Base-by-base conservation (phyloP, 2,329 filamentous ascomycete genomes). In the Cercospora citrullina region DNA sequence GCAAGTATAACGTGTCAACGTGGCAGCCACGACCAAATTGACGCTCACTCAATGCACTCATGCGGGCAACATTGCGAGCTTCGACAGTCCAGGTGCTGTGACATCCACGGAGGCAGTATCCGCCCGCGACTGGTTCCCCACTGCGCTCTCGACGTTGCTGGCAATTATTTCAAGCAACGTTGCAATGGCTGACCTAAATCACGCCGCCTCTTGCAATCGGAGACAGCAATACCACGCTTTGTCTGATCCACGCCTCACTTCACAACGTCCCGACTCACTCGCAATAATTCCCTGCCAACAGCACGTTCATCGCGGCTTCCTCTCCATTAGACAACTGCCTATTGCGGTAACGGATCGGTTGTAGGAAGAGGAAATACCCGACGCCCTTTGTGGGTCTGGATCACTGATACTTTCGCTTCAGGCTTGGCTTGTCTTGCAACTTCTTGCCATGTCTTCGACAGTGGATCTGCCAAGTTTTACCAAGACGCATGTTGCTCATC, bases 391-490 rank as follows among this genome's bases (percentile, higher is more conserved):
- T 51, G 45, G 45, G n/a, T 51, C 45, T 51, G 42, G 42, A 48
- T 21, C 23, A 51, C 45, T 51, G 45, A 51, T 21, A 21, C 18
- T 21, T 36, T 18, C 57, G 57, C 33, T 31, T n/a, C 16, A 33
- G 18, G 57, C 18, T 36, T 60, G 33, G 57, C 57, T 31, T 18
- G 12, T 60, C 26, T 33, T 60, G 30, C 18, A 21, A 30, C n/a
- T 60, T 33, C 57, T 60, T 60, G 57, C 18, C 18, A 60, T 33
- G 30, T 31, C 57, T 60, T 60, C 57, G 57, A 33, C 8, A 33
- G 57, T 60, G 57, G 26, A 39, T 60, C 18, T 21, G 57, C 57
- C 57, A 60, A 60, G 57, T 9, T 23, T 36, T 36, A n/a, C 30
- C 30, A 36, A 60, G 30, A 36, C 18, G n/a, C 14, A 39, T 60